These are phyloP conservation scores for Massarina eburnea DNA, from an alignment of 2,329 filamentous ascomycete genomes.

Conservation along the genomic window DNA sequence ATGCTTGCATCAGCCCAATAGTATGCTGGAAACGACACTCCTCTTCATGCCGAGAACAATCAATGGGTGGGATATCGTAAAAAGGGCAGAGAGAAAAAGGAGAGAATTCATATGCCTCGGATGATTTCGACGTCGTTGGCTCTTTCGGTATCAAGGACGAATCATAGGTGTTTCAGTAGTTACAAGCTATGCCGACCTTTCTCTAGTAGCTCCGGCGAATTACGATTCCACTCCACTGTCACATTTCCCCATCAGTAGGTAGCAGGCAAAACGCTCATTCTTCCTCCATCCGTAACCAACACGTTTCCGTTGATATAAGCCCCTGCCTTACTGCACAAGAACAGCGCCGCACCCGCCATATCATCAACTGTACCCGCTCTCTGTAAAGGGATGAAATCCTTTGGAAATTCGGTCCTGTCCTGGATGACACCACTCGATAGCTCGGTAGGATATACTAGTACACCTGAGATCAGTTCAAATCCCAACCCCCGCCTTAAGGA, in stretches of 20 bases:
- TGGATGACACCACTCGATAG: conserved; percentile 39
- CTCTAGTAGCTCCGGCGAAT: no score
- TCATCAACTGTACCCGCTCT: conserved; percentile 48
- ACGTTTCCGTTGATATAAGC: conserved; percentile 58
- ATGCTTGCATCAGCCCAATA: no score
- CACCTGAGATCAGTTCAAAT: background rate
- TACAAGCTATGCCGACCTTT: no score
- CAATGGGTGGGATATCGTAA: no score
- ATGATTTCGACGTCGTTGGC: no score
- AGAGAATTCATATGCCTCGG: no score
- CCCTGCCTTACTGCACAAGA: conserved; percentile 54
- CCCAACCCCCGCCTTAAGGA: conserved; percentile 30
- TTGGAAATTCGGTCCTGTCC: conserved; percentile 28
- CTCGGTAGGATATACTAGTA: conserved; percentile 44
- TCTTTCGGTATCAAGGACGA: no score
- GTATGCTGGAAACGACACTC: no score
- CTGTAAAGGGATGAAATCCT: conserved; percentile 42
- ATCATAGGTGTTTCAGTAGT: no score
- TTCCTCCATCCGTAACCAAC: conserved; percentile 51
- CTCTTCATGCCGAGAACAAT: no score
- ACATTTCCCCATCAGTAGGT: conserved; percentile 27
- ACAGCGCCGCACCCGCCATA: conserved; percentile 53
- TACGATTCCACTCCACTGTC: background rate
- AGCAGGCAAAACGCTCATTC: conserved; percentile 37
- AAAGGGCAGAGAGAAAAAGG: no score